Percentiles rank a stretch among this genome's conserved stretches.
phyloP scores from a whole-genome alignment of 1,284 basidiomycete species.

The Taiwanofungus camphoratus region DNA sequence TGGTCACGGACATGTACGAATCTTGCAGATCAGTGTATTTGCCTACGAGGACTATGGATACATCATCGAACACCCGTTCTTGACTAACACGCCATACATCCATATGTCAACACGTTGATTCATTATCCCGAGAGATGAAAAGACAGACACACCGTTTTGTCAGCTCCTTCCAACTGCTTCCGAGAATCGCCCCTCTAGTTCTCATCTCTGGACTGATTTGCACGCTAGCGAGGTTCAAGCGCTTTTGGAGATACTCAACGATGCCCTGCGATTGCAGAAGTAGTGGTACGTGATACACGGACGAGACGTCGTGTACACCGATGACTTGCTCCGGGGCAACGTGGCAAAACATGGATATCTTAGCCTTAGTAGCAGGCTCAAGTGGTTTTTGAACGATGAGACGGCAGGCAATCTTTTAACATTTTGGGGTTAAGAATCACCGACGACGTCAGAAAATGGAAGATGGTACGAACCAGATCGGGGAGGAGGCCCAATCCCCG shows the following conservation, averaged over 20 bases:
- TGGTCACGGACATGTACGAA: slow-evolving; percentile 98
- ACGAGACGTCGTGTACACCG: slow-evolving; percentile 94
- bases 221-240: slow-evolving; percentile 70
- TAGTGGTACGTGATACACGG: slow-evolving; percentile 96
- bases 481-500: slow-evolving; percentile 91
- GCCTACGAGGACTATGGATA: slow-evolving; percentile 90
- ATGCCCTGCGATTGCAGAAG: slow-evolving; percentile 92
- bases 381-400: slow-evolving; percentile 69
- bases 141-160: slow-evolving; percentile 57
- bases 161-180: slow-evolving; percentile 77
- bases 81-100: slow-evolving; percentile 55
- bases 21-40: slow-evolving; percentile 98
- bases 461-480: slow-evolving; percentile 64
- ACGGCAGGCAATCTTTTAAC: slow-evolving; percentile 83
- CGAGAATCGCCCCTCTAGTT: slow-evolving; percentile 61
- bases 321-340: slow-evolving; percentile 92
- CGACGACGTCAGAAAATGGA: neutral
- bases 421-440: neutral
- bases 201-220: slow-evolving; percentile 51
- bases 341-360: slow-evolving; percentile 99
- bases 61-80: slow-evolving; percentile 89
- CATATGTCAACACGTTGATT: neutral
- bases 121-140: neutral
- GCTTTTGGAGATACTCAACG: slow-evolving; percentile 76
- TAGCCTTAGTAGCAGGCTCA: slow-evolving; percentile 82